phyloP scores from a whole-genome alignment of 768 basidiomycete species.

The Gloeopeniophorella convolvens region DNA sequence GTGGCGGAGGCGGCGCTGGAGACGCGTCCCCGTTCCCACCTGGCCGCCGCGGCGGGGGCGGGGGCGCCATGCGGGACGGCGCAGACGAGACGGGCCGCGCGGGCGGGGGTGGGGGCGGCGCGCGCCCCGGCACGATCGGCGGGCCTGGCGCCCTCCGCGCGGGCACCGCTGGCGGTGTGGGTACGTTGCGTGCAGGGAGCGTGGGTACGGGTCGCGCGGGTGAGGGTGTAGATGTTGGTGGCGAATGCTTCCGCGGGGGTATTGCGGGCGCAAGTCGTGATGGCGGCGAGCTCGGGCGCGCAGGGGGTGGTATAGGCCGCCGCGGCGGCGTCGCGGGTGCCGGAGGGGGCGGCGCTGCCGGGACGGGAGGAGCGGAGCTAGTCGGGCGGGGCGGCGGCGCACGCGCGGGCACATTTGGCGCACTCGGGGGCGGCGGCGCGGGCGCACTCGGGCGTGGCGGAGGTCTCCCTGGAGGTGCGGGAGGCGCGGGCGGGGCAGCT shows the following conservation, averaged over 20 bases:
- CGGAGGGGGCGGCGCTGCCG: slow-evolving; percentile 20
- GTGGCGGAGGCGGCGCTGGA: slow-evolving; percentile 24
- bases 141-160: slow-evolving; percentile 15
- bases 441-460: slow-evolving; percentile 10
- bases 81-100: slow-evolving; percentile 17
- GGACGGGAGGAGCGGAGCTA: slow-evolving; percentile 30
- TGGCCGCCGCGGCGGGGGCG: slow-evolving; percentile 4
- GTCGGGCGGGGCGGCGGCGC: slow-evolving; percentile 29
- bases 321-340: slow-evolving; percentile 34
- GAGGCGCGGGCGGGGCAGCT: slow-evolving; percentile 23
- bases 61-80: slow-evolving; percentile 12
- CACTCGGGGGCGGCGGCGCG: slow-evolving; percentile 22
- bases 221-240: slow-evolving; percentile 3
- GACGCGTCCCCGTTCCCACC: background rate
- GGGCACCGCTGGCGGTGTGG: slow-evolving; percentile 10
- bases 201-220: slow-evolving; percentile 11
- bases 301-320: slow-evolving; percentile 29
- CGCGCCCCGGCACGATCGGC: slow-evolving; percentile 6
- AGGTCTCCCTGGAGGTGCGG: slow-evolving; percentile 27
- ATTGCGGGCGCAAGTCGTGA: slow-evolving; percentile 23
- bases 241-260: slow-evolving; percentile 18
- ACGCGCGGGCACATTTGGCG: slow-evolving; percentile 19
- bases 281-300: slow-evolving; percentile 29
- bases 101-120: slow-evolving; percentile 18
- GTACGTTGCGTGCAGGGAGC: slow-evolving; percentile 13